Conservation (phyloP, 1,139 yeast genomes). For the Geotrichum reessii region DNA sequence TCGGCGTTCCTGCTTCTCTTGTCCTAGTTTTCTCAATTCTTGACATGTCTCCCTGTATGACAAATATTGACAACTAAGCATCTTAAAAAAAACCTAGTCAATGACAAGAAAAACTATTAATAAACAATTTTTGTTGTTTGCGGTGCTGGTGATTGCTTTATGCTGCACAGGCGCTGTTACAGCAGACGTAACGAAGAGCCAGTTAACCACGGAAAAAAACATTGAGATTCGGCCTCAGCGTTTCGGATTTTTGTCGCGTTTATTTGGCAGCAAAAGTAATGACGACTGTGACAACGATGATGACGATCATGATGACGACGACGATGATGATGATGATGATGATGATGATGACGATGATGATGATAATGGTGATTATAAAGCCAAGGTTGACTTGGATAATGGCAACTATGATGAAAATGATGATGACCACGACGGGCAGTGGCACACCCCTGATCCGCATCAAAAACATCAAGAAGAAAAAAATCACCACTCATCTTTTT, state of each 20-base stretch:
- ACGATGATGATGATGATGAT: not conserved
- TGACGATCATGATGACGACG: not conserved
- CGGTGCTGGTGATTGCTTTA: not conserved
- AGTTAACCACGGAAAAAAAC: not conserved
- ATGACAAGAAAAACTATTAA: not conserved
- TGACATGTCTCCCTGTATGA: not conserved
- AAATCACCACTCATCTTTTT: not conserved
- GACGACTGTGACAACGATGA: constrained; percentile 1
- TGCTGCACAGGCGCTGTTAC: not conserved
- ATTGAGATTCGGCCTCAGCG: not conserved
- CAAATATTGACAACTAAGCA: too few species aligned
- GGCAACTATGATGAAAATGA: not conserved
- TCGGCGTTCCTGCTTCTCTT: not conserved
- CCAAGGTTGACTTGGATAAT: too few species aligned
- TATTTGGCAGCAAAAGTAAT: not conserved
- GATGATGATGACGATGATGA: not conserved
- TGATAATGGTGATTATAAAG: not conserved
- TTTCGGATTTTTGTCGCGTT: not conserved
- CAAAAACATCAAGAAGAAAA: not conserved
- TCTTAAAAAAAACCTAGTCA: not conserved
- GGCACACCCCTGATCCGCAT: not conserved
- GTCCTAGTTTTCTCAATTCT: not conserved
- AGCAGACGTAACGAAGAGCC: not conserved
- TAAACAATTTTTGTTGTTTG: not conserved
- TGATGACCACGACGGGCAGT: constrained; percentile 6